These are phyloP conservation scores for Plasmodium chabaudi DNA, from an alignment of 169 alveolate genomes.

Conservation along the genomic window DNA sequence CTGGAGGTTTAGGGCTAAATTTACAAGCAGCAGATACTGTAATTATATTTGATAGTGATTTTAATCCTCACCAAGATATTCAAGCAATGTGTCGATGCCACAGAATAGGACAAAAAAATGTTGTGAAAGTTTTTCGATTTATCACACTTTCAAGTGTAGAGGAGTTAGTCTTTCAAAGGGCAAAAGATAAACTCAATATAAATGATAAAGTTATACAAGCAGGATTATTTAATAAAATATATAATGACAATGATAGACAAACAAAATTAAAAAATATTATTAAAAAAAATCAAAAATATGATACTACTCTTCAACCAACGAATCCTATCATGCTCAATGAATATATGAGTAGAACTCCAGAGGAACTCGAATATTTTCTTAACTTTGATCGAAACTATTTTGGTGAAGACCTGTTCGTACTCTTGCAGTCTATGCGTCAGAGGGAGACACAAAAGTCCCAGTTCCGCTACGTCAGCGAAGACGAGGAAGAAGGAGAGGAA, in stretches of 20 bases:
- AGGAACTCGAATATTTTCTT: slow-evolving; percentile 31
- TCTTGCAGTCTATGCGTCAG: slow-evolving; percentile 1
- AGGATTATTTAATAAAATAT: slow-evolving; percentile 90
- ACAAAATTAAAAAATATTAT: slow-evolving; percentile 46
- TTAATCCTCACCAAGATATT: slow-evolving; percentile 94
- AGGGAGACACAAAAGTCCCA: background rate
- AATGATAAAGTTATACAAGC: slow-evolving; percentile 95
- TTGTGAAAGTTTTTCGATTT: slow-evolving; percentile 92
- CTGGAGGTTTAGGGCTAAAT: slow-evolving; percentile 99
- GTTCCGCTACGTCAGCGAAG: slow-evolving; percentile 67
- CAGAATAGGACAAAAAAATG: slow-evolving; percentile 93
- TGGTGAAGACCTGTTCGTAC: slow-evolving; percentile 12
- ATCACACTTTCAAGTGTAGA: slow-evolving; percentile 91
- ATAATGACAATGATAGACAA: slow-evolving; percentile 64
- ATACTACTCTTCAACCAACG: slow-evolving; percentile 21
- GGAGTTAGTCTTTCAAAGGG: slow-evolving; percentile 91
- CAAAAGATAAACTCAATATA: slow-evolving; percentile 91
- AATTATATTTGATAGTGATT: slow-evolving; percentile 95
- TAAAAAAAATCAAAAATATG: slow-evolving; percentile 39
- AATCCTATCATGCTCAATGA: slow-evolving; percentile 41
- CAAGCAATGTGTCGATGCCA: slow-evolving; percentile 96
- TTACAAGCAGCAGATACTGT: slow-evolving; percentile 98
- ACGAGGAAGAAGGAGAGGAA: background rate
- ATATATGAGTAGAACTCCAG: slow-evolving; percentile 46
- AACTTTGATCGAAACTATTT: slow-evolving; percentile 39